A percentile compares a stretch with the other conserved stretches of the same genome.
These are phyloP conservation scores for Microdochium bolleyi DNA, from an alignment of 2,329 filamentous ascomycete species.

Conservation along the genomic window DNA sequence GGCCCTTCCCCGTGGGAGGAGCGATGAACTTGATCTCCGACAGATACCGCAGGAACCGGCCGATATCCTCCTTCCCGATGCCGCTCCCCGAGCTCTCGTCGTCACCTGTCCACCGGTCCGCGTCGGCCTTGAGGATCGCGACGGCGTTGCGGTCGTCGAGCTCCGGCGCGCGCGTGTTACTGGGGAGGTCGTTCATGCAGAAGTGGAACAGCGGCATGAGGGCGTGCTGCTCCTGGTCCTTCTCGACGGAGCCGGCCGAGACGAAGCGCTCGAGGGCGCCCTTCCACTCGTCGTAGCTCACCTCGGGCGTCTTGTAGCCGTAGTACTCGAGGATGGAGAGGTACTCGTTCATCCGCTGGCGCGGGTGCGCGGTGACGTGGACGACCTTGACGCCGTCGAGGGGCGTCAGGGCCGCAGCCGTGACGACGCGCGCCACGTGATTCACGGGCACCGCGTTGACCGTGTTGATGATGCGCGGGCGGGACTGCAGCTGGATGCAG, in stretches of 20 bases:
- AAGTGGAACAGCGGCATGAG: constrained; percentile 71
- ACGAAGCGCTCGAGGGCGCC: constrained; percentile 61
- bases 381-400: constrained; percentile 48
- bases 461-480: constrained; percentile 75
- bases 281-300: constrained; percentile 64
- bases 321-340: constrained; percentile 63
- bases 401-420: constrained; percentile 63
- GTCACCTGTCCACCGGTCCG: constrained; percentile 47
- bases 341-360: constrained; percentile 71
- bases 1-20: constrained; percentile 26
- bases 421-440: constrained; percentile 74
- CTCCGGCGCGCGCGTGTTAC: constrained; percentile 62
- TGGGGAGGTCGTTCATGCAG: constrained; percentile 61
- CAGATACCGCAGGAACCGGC: constrained; percentile 56
- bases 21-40: constrained; percentile 55
- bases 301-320: constrained; percentile 61
- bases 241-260: constrained; percentile 41
- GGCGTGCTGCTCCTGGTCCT: constrained; percentile 59
- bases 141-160: constrained; percentile 66
- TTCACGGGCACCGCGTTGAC: constrained; percentile 85
- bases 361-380: constrained; percentile 74
- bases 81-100: constrained; percentile 48
- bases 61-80: constrained; percentile 53
- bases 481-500: constrained; percentile 67
- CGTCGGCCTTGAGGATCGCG: constrained; percentile 55